Evolutionary conservation across 352 stramenopile species (phyloP).

Genomic region (Globisporangium carolinianum): DNA sequence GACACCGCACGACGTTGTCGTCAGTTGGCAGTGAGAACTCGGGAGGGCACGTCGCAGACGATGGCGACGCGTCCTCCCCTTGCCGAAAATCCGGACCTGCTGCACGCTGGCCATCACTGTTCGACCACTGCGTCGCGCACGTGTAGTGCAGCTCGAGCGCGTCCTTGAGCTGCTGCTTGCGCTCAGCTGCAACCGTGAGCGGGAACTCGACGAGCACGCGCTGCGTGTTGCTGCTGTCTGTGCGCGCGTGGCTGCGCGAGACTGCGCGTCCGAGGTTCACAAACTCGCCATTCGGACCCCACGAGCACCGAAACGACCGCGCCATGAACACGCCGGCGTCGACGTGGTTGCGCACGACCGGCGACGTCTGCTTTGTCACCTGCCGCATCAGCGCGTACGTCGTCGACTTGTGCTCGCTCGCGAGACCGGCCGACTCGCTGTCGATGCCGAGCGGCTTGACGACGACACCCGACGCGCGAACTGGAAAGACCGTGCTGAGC

Average conservation of each 20-base stretch:
- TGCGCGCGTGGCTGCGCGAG: conserved; percentile 13
- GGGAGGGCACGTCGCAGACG: conserved; percentile 15
- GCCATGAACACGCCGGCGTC: conserved; percentile 71
- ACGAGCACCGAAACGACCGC: conserved; percentile 77
- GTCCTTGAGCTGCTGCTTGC: conserved; percentile 40
- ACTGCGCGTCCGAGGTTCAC: conserved; percentile 51
- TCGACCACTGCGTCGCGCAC: conserved; percentile 21
- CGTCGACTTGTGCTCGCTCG: conserved; percentile 32
- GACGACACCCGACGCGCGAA: conserved; percentile 16
- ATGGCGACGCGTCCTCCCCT: conserved; percentile 18
- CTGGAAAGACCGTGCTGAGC: conserved; percentile 31
- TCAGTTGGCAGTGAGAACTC: conserved; percentile 43
- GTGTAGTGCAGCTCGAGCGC: conserved; percentile 54
- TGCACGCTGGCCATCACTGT: background rate
- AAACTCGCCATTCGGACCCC: conserved; percentile 68
- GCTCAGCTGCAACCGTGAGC: conserved; percentile 23
- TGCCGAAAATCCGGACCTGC: conserved; percentile 15
- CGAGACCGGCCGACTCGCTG: conserved; percentile 17
- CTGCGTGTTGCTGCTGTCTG: conserved; percentile 13
- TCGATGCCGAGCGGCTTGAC: conserved; percentile 36
- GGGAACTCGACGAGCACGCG: conserved; percentile 51
- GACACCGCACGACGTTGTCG: conserved; percentile 40
- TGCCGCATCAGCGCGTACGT: conserved; percentile 69
- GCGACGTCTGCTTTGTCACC: conserved; percentile 23
- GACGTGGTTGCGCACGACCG: conserved; percentile 39